Evolutionary conservation across 148 eudicot species (phyloP).

Genomic region (Tetragonia tetragonoides): DNA sequence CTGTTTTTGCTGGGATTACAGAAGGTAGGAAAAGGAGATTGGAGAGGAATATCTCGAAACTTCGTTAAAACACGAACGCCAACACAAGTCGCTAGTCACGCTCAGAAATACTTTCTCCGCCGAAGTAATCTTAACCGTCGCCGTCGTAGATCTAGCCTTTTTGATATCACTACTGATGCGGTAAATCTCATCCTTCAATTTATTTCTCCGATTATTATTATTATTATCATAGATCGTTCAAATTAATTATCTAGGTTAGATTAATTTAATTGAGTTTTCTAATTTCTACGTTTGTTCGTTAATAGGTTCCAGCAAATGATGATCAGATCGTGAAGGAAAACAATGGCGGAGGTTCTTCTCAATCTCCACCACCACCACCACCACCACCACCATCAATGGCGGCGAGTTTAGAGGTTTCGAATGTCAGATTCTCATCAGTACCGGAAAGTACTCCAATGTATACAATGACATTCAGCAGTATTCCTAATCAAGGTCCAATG

Average conservation of each 20-base stretch:
- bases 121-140: conserved; percentile 61
- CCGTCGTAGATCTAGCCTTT: conserved; percentile 76
- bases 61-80: conserved; percentile 81
- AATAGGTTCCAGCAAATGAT: conserved; percentile 17
- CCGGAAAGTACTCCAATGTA: conserved; percentile 25
- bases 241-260: no score
- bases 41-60: conserved; percentile 76
- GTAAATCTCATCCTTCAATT: conserved; percentile 30
- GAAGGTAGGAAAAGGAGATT: conserved; percentile 75
- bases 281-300: not conserved
- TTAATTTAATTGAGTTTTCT: not conserved
- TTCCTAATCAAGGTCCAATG: conserved; percentile 6
- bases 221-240: not conserved
- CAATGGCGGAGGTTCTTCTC: not conserved
- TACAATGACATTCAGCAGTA: conserved; percentile 30
- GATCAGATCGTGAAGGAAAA: conserved; percentile 10
- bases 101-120: conserved; percentile 73
- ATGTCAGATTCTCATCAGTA: conserved; percentile 20
- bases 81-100: conserved; percentile 82
- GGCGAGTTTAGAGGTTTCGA: conserved; percentile 14
- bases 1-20: conserved; percentile 64
- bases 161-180: conserved; percentile 76
- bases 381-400: not conserved
- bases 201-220: no score
- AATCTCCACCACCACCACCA: conserved; percentile 5